Conservation (phyloP, 1,284 basidiomycete species). For the Naganishia cerealis region DNA sequence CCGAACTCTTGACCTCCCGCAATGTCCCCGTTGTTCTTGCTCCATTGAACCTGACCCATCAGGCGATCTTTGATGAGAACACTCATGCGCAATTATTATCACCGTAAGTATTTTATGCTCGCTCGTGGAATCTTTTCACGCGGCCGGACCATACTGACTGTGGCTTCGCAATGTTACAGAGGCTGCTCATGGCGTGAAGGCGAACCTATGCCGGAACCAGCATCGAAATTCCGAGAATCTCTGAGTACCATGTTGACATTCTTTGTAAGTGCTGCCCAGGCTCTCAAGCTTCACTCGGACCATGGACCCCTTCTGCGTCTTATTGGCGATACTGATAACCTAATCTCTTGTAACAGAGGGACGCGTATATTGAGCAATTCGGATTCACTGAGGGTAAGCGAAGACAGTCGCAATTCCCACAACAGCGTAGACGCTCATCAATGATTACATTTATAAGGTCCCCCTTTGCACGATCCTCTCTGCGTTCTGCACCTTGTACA, state of each 20-base stretch:
- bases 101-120: slow-evolving; percentile 21
- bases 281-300: background rate
- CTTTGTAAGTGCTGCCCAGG: slow-evolving; percentile 27
- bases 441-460: slow-evolving; percentile 9
- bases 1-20: slow-evolving; percentile 25
- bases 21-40: slow-evolving; percentile 29
- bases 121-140: background rate
- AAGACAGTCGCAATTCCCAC: background rate
- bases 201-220: slow-evolving; percentile 21
- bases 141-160: background rate
- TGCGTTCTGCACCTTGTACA: slow-evolving; percentile 29
- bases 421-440: background rate
- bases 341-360: slow-evolving; percentile 13
- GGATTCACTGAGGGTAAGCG: slow-evolving; percentile 27
- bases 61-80: slow-evolving; percentile 30
- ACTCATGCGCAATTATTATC: slow-evolving; percentile 26
- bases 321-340: background rate
- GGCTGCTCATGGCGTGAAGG: slow-evolving; percentile 21
- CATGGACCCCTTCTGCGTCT: background rate
- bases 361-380: slow-evolving; percentile 30
- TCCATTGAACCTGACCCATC: slow-evolving; percentile 31
- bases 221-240: slow-evolving; percentile 24
- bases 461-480: slow-evolving; percentile 32
- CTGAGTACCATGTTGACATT: slow-evolving; percentile 33
- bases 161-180: background rate